These are phyloP conservation scores for Fonsecaea pedrosoi DNA, from an alignment of 2,329 filamentous ascomycete species.

Conservation along the genomic window DNA sequence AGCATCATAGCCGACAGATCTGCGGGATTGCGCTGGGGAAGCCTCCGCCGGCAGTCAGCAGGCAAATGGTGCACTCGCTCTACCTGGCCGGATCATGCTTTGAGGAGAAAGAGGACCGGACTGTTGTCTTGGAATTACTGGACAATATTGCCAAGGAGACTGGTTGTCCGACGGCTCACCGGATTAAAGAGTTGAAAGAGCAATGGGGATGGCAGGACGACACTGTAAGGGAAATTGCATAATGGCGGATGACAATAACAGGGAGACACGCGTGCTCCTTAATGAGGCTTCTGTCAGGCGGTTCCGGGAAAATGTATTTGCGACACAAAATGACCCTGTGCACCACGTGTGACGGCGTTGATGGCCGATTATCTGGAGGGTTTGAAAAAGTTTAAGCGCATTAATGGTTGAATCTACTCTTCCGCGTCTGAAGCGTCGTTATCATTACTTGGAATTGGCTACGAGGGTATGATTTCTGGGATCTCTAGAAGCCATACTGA, in stretches of 20 bases:
- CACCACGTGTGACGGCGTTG: neutral
- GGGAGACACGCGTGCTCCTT: neutral
- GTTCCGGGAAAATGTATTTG: constrained; percentile 1
- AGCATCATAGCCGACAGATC: constrained; percentile 66
- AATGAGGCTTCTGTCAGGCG: neutral
- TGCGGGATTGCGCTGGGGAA: constrained; percentile 65
- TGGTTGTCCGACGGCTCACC: constrained; percentile 69
- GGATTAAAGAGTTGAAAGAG: constrained; percentile 49
- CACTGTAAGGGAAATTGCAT: constrained; percentile 22
- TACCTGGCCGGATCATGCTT: constrained; percentile 69
- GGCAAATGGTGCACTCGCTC: constrained; percentile 65
- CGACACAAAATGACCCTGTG: constrained; percentile 2
- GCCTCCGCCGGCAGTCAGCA: constrained; percentile 62
- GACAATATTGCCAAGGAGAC: constrained; percentile 67
- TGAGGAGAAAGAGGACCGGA: constrained; percentile 60
- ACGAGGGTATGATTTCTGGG: neutral
- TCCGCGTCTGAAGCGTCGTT: neutral
- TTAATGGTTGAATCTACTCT: neutral
- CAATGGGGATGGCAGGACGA: constrained; percentile 35
- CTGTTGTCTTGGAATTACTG: constrained; percentile 62
- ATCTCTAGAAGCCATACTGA: neutral
- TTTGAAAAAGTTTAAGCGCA: neutral
- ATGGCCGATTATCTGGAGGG: neutral
- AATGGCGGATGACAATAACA: neutral
- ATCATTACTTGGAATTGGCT: neutral